Conservation (phyloP, 1,284 basidiomycete genomes). For the Cerioporus squamosus region DNA sequence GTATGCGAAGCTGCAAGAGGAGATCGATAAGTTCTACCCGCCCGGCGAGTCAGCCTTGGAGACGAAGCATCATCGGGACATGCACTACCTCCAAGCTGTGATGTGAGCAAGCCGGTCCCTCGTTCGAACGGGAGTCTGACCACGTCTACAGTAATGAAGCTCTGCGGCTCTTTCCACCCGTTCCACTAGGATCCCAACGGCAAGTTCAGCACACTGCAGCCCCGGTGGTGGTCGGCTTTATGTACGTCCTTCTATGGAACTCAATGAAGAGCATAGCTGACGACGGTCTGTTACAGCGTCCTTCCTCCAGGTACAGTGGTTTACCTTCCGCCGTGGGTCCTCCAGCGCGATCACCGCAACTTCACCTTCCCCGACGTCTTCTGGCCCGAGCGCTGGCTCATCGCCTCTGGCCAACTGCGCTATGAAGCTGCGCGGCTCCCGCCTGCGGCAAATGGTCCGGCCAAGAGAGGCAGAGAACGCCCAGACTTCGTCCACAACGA, state of each 20-base stretch:
- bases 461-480: background rate
- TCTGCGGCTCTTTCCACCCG: constrained; percentile 57
- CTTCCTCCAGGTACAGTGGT: constrained; percentile 32
- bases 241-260: constrained; percentile 18
- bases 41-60: constrained; percentile 30
- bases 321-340: constrained; percentile 28
- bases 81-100: constrained; percentile 37
- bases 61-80: constrained; percentile 25
- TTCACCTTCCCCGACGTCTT: constrained; percentile 34
- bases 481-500: constrained; percentile 25
- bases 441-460: background rate
- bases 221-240: constrained; percentile 25
- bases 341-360: constrained; percentile 38
- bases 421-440: background rate
- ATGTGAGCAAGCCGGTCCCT: constrained; percentile 27
- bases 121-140: background rate
- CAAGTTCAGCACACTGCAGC: constrained; percentile 33
- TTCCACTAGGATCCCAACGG: constrained; percentile 55
- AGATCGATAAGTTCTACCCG: constrained; percentile 34
- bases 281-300: constrained; percentile 15
- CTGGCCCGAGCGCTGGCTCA: constrained; percentile 38
- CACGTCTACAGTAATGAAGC: constrained; percentile 55
- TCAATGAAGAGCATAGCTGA: background rate
- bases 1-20: constrained; percentile 28
- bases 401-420: constrained; percentile 4